Base-by-base conservation (phyloP, 495 filamentous ascomycete genomes). In the Penicillium salamii region DNA sequence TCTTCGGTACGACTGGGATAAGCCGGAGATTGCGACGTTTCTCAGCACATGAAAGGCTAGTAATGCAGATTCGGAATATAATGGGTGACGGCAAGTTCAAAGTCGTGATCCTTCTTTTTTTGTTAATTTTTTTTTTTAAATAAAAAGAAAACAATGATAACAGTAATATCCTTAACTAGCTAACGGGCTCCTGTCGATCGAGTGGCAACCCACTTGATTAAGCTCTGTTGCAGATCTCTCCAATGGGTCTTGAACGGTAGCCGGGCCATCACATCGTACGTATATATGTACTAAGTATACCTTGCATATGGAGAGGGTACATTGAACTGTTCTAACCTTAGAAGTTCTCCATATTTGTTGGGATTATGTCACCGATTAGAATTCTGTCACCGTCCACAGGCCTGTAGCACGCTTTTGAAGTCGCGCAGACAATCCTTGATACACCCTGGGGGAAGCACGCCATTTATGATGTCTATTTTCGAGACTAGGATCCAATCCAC, bases 361-460 rank as follows among this genome's bases (percentile, higher is more conserved):
- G 5, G 12, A 13, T 17, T 26, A 26, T 26, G 23, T 26, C 23
- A 26, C 23, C 23, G 23, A 4, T 26, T 8, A 4, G 4, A 26
- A 26, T 8, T 15, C 15, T 3, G 17, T 42, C 19, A 20, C 6
- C 31, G 28, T 20, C 8, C 8, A 29, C 2, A n/a, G 6, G 13
- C 5, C 31, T n/a, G 7, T 28, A 24, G 49, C 44, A 51, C 36
- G 37, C 19, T 29, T 8, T 11, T 4, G 11, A 40, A 20, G 21
- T 35, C 42, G 13, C 40, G 24, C 28, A 20, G 46, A 40, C 21
- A 45, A 49, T 44, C 32, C 41, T 54, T 26, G 11, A 44, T 41
- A 19, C 20, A 51, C 36, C 23, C 24, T 40, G 48, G 48, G 48
- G 45, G 44, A 29, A 61, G 18, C 40, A 52, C 46, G 50, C 40